Conservation (phyloP, 345 rosid genomes). For the Eucalyptus pauciflora region DNA sequence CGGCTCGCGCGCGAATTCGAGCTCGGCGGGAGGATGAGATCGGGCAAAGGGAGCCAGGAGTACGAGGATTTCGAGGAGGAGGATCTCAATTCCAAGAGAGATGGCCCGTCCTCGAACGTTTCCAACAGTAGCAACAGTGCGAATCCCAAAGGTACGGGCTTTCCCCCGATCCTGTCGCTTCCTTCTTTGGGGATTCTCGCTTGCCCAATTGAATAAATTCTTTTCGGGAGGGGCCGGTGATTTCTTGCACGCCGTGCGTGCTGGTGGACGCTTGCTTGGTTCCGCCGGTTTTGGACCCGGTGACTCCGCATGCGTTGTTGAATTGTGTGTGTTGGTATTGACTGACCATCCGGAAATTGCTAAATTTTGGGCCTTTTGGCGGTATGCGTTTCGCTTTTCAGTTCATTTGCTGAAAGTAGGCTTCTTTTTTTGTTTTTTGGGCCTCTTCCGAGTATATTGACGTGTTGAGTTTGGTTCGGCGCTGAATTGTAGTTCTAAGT, state of each 20-base stretch:
- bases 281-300: background rate
- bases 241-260: background rate
- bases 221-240: background rate
- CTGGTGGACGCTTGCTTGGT: background rate
- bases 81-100: slow-evolving; percentile 49
- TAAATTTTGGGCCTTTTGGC: background rate
- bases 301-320: background rate
- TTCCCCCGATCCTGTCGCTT: background rate
- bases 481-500: background rate
- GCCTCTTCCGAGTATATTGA: background rate
- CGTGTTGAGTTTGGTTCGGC: background rate
- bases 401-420: background rate
- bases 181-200: background rate
- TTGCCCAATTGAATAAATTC: background rate
- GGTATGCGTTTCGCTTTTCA: background rate
- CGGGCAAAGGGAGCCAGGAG: slow-evolving; percentile 57
- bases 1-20: background rate
- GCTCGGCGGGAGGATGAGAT: slow-evolving; percentile 32
- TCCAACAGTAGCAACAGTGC: slow-evolving; percentile 5
- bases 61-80: slow-evolving; percentile 83
- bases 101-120: slow-evolving; percentile 37
- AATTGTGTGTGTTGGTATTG: background rate
- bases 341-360: background rate
- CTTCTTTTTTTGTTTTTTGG: background rate
- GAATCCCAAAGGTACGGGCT: slow-evolving; percentile 2